Conservation (phyloP, 257 asterid genomes). For the Linderniella brevidens region DNA sequence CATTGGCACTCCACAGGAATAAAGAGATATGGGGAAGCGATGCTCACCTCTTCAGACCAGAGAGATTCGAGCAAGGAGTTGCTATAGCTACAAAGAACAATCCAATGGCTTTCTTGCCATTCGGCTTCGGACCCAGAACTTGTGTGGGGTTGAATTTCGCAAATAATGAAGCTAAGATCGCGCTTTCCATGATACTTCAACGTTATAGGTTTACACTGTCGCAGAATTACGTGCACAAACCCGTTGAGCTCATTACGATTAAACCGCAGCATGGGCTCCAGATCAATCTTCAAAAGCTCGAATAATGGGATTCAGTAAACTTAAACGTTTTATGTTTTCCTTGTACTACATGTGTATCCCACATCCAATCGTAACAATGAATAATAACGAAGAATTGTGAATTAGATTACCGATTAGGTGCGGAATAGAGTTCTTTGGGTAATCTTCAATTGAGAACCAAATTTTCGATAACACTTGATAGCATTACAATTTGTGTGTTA, state of each 20-base stretch:
- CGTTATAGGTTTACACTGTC: constrained; percentile 31
- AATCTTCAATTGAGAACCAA: too few relatives aligned
- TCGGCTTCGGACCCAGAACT: constrained; percentile 58
- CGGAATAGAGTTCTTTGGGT: too few relatives aligned
- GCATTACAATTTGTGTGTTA: too few relatives aligned
- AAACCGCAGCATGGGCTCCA: constrained; percentile 48
- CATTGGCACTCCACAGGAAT: constrained; percentile 51
- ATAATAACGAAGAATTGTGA: too few relatives aligned
- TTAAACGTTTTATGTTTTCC: too few relatives aligned
- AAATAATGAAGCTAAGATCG: constrained; percentile 33
- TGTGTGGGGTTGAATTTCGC: constrained; percentile 54
- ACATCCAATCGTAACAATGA: too few relatives aligned
- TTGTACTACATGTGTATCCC: too few relatives aligned
- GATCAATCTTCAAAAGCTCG: too few relatives aligned
- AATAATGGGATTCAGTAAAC: too few relatives aligned
- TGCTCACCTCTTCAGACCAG: constrained; percentile 33
- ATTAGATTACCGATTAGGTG: too few relatives aligned
- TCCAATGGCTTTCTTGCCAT: constrained; percentile 41
- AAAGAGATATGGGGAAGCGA: constrained; percentile 53
- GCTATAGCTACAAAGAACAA: constrained; percentile 24
- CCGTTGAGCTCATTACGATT: constrained; percentile 33
- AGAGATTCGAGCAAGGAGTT: constrained; percentile 32
- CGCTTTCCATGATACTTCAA: constrained; percentile 48
- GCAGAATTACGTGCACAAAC: constrained; percentile 35
- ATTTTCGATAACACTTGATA: too few relatives aligned